Base-by-base conservation (phyloP, 192 early-diverging fungal species). In the Powellomyces hirtus region DNA sequence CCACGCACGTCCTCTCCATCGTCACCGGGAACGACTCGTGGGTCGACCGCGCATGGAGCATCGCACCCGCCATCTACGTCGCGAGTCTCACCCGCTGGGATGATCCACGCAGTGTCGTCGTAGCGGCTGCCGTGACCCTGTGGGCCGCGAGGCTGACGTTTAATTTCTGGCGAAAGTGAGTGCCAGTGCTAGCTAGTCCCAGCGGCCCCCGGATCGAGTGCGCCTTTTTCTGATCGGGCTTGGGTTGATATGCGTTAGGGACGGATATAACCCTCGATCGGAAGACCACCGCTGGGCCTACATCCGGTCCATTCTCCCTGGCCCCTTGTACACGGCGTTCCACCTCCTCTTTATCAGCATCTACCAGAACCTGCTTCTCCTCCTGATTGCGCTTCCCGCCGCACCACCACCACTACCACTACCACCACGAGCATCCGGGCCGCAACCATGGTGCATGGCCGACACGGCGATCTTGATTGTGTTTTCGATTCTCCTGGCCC, bases 31-130 rank as follows among this genome's bases (percentile, higher is more conserved):
- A 72, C 55, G 64, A 56, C 38, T 63, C 50, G 2, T 57, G 63
- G 63, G 87, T 91, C 5, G 94, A 96, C 75, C 81, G 87, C 1
- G 63, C 89, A 16, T 94, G 94, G 94, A 82, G 87, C 27, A 77
- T 94, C 33, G 66, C 81, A 8, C 94, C 94, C 6, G 56, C 77
- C 1, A 14, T 84, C 31, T 92, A 88, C 62, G 57, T 78, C 10
- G 77, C 81, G 71, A 82, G 88, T 66, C 86, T 81, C 45, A 45
- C 78, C 0, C 69, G 59, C 66, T 34, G 20, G 51, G n/a, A 62
- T 66, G 68, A 80, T 38, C 45, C 55, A 22, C 75, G 86, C 34
- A 69, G 82, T 0, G 6, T 80, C 14, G 46, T 75, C 0, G 80
- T 82, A 6, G 49, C 77, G 22, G 10, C 71, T 13, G 63, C 91